Evolutionary conservation across 352 stramenopile genomes (phyloP).

Genomic region (Pythium monospermum): DNA sequence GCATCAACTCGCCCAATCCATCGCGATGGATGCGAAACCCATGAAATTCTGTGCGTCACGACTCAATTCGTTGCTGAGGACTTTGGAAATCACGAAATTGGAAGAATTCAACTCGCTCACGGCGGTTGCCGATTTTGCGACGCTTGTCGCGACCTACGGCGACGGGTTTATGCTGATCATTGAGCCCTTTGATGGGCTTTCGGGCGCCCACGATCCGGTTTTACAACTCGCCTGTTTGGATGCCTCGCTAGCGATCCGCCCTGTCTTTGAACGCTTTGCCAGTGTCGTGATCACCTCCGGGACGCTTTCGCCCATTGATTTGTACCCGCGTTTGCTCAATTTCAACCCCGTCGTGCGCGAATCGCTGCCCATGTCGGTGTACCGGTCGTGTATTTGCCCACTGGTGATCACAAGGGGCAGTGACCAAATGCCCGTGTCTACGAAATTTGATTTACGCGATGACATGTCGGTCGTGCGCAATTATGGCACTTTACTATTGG

Average conservation of each 20-base stretch:
- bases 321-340: constrained; percentile 98
- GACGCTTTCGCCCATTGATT: constrained; percentile 98
- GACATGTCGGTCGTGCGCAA: constrained; percentile 94
- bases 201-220: constrained; percentile 74
- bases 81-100: constrained; percentile 95
- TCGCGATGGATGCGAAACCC: constrained; percentile 94
- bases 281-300: constrained; percentile 89
- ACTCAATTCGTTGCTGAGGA: constrained; percentile 95
- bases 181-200: constrained; percentile 88
- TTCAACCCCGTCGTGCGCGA: constrained; percentile 96
- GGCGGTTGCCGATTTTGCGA: constrained; percentile 97
- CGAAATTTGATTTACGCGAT: constrained; percentile 88
- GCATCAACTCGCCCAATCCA: constrained; percentile 91
- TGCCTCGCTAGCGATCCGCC: constrained; percentile 96
- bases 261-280: constrained; percentile 95
- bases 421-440: constrained; percentile 96
- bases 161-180: constrained; percentile 99
- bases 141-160: constrained; percentile 94
- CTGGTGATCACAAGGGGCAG: constrained; percentile 96
- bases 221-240: constrained; percentile 97
- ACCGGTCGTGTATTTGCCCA: constrained; percentile 96
- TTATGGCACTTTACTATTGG: constrained; percentile 94
- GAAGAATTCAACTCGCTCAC: constrained; percentile 96
- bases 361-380: constrained; percentile 98
- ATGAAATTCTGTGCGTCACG: constrained; percentile 97